Conservation (phyloP, 2,329 filamentous ascomycete species). For the Xylariaceae sp. region DNA sequence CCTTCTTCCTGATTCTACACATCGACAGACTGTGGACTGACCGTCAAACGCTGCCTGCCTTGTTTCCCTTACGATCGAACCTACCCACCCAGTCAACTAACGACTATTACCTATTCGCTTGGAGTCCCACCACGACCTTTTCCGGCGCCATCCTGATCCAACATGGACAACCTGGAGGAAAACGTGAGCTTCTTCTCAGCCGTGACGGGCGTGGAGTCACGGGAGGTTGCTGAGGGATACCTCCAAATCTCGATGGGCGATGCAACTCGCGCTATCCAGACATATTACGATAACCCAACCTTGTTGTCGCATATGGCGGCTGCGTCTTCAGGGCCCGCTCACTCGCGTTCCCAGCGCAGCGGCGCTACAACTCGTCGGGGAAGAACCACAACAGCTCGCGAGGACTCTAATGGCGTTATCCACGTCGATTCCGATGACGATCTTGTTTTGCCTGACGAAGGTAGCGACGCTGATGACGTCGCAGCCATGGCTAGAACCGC, state of each 20-base stretch:
- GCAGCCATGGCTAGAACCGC: constrained; percentile 42
- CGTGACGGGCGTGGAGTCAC: constrained; percentile 67
- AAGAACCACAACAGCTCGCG: constrained; percentile 33
- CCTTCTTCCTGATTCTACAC: neutral
- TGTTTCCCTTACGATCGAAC: too few species aligned
- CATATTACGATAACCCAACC: constrained; percentile 87
- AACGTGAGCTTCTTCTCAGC: constrained; percentile 71
- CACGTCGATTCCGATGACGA: constrained; percentile 60
- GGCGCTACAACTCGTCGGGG: constrained; percentile 20
- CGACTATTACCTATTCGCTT: neutral
- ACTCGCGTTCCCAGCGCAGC: too few species aligned
- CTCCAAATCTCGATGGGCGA: constrained; percentile 80
- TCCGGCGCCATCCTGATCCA: constrained; percentile 11
- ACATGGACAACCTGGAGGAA: constrained; percentile 53
- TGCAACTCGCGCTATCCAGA: constrained; percentile 76
- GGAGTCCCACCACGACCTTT: neutral
- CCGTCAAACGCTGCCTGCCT: too few species aligned
- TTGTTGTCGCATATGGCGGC: constrained; percentile 47
- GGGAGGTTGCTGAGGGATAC: constrained; percentile 73
- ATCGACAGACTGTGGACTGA: neutral
- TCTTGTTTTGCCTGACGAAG: constrained; percentile 22
- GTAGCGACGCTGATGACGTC: constrained; percentile 37
- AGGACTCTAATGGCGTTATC: constrained; percentile 58
- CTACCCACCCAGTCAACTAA: neutral
- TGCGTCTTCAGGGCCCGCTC: constrained; percentile 32